Base-by-base conservation (phyloP, 2,329 filamentous ascomycete genomes). In the Phialocephala subalpina region DNA sequence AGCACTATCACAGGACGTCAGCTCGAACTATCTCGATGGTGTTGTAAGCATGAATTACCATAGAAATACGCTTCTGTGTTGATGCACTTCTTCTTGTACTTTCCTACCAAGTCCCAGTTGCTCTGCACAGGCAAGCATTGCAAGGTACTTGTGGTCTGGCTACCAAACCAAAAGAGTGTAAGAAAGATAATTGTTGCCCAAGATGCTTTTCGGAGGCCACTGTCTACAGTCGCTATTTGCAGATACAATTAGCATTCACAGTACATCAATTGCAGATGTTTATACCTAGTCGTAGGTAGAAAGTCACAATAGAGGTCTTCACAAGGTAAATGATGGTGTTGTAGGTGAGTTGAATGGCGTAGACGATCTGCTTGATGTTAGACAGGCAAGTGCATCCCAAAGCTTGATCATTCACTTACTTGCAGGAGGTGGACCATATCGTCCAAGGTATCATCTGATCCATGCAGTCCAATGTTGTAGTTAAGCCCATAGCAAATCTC, bases 231-330 rank as follows among this genome's bases (percentile, higher is more conserved):
- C 73, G 59, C 47, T 69, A 57, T 42, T 16, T 20, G n/a, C 8
- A 49, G 7, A 22, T 47, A 49, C 22, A 5, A 58, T 60, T 35
- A 58, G 35, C 20, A n/a, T 22, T 52, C 14, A 14, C 1, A 60
- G 25, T 16, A 18, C 5, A 7, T 5, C 25, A 58, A 38, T 42
- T 3, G 14, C 20, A 22, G 47, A 14, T 11, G 12, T 55, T 55
- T 71, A 29, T 69, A 78, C 77, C 76, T 52, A 79, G 72, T 60
- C 76, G 74, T 27, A 78, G 65, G 53, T 79, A 79, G 58, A 77
- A 76, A 52, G 73, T 71, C 3, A 78, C 65, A 35, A 79, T 78
- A 1, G 77, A 79, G 1, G 73, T 62, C 59, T 78, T 79, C 66
- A 79, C 74, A 27, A 68, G 58, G 22, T 67, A 72, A 56, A 77